A percentile compares a stretch with the other conserved stretches of the same genome.
phyloP scores from a whole-genome alignment of 2,329 filamentous ascomycete genomes.

The Juglanconis sp. region DNA sequence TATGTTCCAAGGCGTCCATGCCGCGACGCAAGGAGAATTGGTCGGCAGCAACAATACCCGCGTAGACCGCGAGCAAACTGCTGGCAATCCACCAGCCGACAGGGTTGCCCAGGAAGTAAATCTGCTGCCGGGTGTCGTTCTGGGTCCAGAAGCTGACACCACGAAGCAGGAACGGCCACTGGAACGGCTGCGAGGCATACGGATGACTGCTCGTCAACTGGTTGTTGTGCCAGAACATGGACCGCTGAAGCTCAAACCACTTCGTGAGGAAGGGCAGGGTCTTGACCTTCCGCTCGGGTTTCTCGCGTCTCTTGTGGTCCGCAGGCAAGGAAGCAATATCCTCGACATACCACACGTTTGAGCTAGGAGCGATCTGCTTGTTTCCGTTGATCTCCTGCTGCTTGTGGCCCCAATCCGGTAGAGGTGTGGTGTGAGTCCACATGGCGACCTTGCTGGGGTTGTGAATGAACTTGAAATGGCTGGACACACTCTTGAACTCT shows the following conservation, averaged over 20 bases:
- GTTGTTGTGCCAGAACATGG: constrained; percentile 99
- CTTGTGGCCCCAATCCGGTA: constrained; percentile 97
- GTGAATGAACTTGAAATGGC: constrained; percentile 95
- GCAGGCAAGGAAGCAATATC: constrained; percentile 76
- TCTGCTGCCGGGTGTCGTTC: constrained; percentile 89
- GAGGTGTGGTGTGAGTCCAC: constrained; percentile 94
- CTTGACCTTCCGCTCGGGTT: constrained; percentile 77
- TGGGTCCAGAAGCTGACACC: constrained; percentile 99
- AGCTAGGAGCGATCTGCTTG: constrained; percentile 86
- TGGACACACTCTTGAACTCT: constrained; percentile 85
- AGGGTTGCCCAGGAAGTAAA: constrained; percentile 97
- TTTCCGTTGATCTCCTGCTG: constrained; percentile 99
- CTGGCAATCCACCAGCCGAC: constrained; percentile 96
- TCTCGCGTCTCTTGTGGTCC: constrained; percentile 71
- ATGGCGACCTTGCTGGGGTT: constrained; percentile 94
- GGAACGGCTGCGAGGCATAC: constrained; percentile 89
- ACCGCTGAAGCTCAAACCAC: constrained; percentile 92
- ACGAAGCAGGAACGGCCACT: constrained; percentile 95
- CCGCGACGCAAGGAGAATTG: constrained; percentile 91
- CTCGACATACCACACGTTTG: constrained; percentile 93
- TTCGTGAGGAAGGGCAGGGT: constrained; percentile 84
- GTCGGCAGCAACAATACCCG: constrained; percentile 85
- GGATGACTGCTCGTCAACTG: constrained; percentile 95
- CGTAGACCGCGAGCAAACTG: constrained; percentile 88
- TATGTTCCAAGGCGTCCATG: constrained; percentile 86